Evolutionary conservation across 805 yeast genomes (phyloP).

Genomic region (Suhomyces vadensis): DNA sequence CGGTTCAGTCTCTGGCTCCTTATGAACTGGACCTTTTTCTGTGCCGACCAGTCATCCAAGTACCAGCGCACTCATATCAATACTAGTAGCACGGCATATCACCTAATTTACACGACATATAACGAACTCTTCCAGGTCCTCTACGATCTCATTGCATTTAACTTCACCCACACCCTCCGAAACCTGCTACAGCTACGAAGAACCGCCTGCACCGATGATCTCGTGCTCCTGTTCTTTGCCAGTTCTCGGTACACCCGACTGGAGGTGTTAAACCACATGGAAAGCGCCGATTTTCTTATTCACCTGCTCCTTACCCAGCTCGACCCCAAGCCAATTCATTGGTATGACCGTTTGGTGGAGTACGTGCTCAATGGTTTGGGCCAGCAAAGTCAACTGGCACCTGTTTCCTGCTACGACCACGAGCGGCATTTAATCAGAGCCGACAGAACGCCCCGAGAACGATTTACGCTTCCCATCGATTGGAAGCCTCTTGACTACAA

Average conservation of each 20-base stretch:
- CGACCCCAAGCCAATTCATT: conserved; percentile 20
- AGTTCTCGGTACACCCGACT: conserved; percentile 4
- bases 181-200: conserved; percentile 4
- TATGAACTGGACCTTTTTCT: conserved; percentile 37
- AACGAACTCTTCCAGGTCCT: conserved; percentile 19
- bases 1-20: conserved; percentile 32
- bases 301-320: conserved; percentile 22
- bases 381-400: conserved; percentile 14
- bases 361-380: conserved; percentile 31
- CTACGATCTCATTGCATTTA: conserved; percentile 21
- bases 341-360: conserved; percentile 35
- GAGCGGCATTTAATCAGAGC: conserved; percentile 26
- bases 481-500: conserved; percentile 11
- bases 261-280: conserved; percentile 9
- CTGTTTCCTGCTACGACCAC: conserved; percentile 26
- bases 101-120: conserved; percentile 26
- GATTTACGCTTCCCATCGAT: conserved; percentile 8
- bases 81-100: conserved; percentile 21
- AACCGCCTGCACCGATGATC: conserved; percentile 7
- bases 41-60: conserved; percentile 31
- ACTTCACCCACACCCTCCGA: conserved; percentile 12
- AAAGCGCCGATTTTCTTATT: conserved; percentile 9
- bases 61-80: conserved; percentile 20
- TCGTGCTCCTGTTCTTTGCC: conserved; percentile 5
- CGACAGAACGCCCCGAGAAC: conserved; percentile 17